Base-by-base conservation (phyloP, 164 flowering plant species). In the Tetrastigma voinierianum region DNA sequence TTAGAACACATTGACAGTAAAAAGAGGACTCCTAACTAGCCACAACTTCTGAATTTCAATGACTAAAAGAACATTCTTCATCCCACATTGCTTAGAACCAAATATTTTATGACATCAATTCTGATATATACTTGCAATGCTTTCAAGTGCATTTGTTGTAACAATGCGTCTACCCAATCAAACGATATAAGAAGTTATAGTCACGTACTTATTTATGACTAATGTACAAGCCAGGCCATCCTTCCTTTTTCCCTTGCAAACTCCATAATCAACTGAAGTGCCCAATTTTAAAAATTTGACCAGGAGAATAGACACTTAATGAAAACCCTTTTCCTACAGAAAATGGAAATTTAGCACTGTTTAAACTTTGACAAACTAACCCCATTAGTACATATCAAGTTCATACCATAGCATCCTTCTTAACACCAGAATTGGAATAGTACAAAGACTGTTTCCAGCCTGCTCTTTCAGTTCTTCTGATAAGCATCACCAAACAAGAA, bases 401-500 rank as follows among this genome's bases (percentile, higher is more conserved):
- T 3, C 15, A 12, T 84, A 95, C 96, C 87, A 46, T 20, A 10
- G 77, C 57, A 70, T 88, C 90, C 53, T 88, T 90, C 67, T 97
- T 90, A 51, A 89, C 85, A 53, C 72, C 59, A 46, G 86, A 73
- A 75, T 87, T 89, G 72, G n/a, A 93, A 84, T 19, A 89, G 59
- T 0, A 89, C 93, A 81, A 89, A 88, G 13, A 87, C 86, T n/a
- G 90, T 79, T 60, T 93, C 94, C 64, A 76, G 76, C 46, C 82
- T 62, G 75, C 85, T 97, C 17, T 82, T 81, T 1, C 67, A 67
- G 61, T 79, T 66, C 67, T 60, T 84, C 65, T 78, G 66, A 67
- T 92, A 87, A 73, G 99, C 99, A 78, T 89, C 91, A 46, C 94
- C 96, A 78, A 92, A 95, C 86, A 95, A 77, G 83, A 95, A 95